Base-by-base conservation (phyloP, 495 filamentous ascomycete species). In the Friedmanniomyces simplex region DNA sequence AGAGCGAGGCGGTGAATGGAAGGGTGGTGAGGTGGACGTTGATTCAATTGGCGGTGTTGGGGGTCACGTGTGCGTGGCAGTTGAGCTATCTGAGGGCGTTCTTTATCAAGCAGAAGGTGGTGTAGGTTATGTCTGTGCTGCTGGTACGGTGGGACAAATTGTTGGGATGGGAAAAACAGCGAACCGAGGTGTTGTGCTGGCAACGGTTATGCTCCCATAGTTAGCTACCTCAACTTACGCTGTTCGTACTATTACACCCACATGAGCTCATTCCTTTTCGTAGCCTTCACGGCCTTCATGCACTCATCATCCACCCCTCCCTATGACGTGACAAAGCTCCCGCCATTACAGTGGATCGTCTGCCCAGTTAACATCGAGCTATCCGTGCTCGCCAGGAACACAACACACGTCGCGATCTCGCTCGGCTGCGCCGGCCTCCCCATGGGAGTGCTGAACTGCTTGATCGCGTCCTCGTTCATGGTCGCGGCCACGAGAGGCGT, bases 91-190 rank as follows among this genome's bases (percentile, higher is more conserved):
- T 98, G 53, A 78, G 93, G 54, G 86, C 88, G 22, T 98, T 98
- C 78, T 98, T 98, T 76, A 98, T 98, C 77, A 98, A 98, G 80
- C 93, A 98, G 76, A 98, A 98, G 77, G 79, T 98, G 67, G 97
- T 93, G 47, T 93, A 62, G 58, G 22, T n/a, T n/a, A n/a, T n/a
- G n/a, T n/a, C n/a, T n/a, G n/a, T n/a, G n/a, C n/a, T n/a, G n/a
- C n/a, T n/a, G n/a, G n/a, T n/a, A n/a, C n/a, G n/a, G n/a, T n/a
- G n/a, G n/a, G n/a, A n/a, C n/a, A n/a, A n/a, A n/a, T n/a, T n/a
- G n/a, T n/a, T n/a, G n/a, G n/a, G n/a, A n/a, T n/a, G n/a, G n/a
- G n/a, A n/a, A n/a, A n/a, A n/a, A n/a, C n/a, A n/a, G n/a, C n/a
- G n/a, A n/a, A n/a, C n/a, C n/a, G n/a, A n/a, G n/a, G n/a, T n/a